A percentile compares a stretch with the other conserved stretches of the same genome.
Conservation (phyloP, 352 stramenopile genomes). For the Phytophthora palmivora region DNA sequence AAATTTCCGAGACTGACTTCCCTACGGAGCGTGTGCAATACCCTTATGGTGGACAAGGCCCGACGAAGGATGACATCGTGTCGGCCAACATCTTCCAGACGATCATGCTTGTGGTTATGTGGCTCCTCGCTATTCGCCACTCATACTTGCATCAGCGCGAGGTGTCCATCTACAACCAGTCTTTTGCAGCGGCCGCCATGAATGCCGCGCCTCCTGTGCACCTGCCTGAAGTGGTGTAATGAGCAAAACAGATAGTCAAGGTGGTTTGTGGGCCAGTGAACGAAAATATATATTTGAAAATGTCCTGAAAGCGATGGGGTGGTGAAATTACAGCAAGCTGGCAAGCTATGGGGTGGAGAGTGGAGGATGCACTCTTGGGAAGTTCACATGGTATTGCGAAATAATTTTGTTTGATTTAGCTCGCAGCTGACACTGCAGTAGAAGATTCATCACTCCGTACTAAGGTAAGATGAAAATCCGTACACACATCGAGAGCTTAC, state of each 20-base stretch:
- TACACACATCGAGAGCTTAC: background rate
- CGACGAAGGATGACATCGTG: conserved; percentile 86
- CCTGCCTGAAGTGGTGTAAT: conserved; percentile 69
- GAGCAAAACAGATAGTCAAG: conserved; percentile 22
- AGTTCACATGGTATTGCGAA: background rate
- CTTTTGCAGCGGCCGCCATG: conserved; percentile 80
- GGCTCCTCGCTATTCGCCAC: conserved; percentile 81
- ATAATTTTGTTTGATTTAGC: background rate
- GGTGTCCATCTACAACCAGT: conserved; percentile 85
- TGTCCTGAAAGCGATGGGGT: conserved; percentile 4
- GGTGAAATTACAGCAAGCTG: background rate
- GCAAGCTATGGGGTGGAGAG: background rate
- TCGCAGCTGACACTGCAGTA: too few species aligned
- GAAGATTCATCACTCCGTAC: too few species aligned
- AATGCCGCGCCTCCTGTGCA: conserved; percentile 79
- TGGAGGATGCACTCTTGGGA: background rate
- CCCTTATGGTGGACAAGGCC: conserved; percentile 73
- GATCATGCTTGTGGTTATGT: conserved; percentile 87
- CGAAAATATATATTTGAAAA: conserved; percentile 42
- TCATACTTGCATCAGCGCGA: conserved; percentile 80
- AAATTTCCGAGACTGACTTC: conserved; percentile 82
- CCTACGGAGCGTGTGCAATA: conserved; percentile 74
- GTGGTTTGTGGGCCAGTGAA: conserved; percentile 22
- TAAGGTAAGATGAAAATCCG: too few species aligned
- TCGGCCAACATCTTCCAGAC: conserved; percentile 88